Evolutionary conservation across 345 rosid genomes (phyloP), one percentile per base, ranked within the genome.

Genomic region (Lepidium didymum): DNA sequence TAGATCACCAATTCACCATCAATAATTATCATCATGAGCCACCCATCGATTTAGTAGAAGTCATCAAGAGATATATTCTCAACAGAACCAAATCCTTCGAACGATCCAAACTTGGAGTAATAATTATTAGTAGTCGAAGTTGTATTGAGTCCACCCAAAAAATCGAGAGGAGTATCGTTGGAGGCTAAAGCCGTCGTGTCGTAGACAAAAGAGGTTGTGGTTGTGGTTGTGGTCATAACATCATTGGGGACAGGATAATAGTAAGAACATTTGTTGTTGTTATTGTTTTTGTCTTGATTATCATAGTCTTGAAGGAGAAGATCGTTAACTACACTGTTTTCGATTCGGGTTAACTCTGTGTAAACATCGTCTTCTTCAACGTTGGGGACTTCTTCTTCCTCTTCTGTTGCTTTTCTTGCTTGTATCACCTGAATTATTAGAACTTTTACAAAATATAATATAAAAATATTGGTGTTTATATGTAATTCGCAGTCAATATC

Each of bases 1-100:
- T n/a, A n/a, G n/a, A n/a, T n/a, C n/a, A n/a, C n/a, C n/a, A n/a
- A n/a, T n/a, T n/a, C 61, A 33, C 56, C 77, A 66, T 57, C 15
- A 73, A 47, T 37, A 73, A 72, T 72, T 15, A 42, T 60, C 23
- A 51, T 60, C 23, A 51, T 38, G 63, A 67, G 64, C 62, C 31
- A 27, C 5, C 74, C 66, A 41, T 51, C 15, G 66, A 25, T 72
- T 42, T 76, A 82, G 65, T 75, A 87, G 81, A 88, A 88, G 65
- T 93, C 98, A 54, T 88, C 96, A 6, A 86, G 86, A 14, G 85
- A 84, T 36, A 87, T 62, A 83, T 80, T 92, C 63, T 92, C 98
- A 13, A 88, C 91, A 2, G 97, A 73, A 8, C 92, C 95, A 7
- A 94, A 87, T 78, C 66, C 85, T 42, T 86, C 96, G 6, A 83